Base-by-base conservation (phyloP, 2,329 filamentous ascomycete species). In the Xylaria sp. region DNA sequence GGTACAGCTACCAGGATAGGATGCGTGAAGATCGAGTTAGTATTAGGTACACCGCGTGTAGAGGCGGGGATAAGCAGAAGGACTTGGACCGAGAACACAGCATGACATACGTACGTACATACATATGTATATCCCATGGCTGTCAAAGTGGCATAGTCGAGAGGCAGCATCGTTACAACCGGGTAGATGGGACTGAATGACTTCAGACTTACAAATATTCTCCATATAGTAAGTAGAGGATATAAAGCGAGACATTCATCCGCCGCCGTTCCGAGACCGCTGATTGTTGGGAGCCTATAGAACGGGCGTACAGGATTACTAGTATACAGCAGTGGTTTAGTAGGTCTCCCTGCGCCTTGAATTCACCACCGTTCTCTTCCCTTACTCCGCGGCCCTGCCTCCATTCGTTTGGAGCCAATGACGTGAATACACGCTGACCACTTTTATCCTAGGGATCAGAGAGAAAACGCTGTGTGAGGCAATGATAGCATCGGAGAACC, bases 141-240 rank as follows among this genome's bases (percentile, higher is more conserved):
- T 36, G 61, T 57, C 61, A 57, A 57, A 12, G 17, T n/a, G 7
- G 19, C 39, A 56, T 30, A 27, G 34, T 30, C 51, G 60, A 42
- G 42, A n/a, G 45, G 42, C 6, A 42, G 61, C 61, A 56, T 56
- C 51, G 9, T 21, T 8, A 27, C 14, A 6, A 36, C 9, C 21
- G 34, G 19, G 39, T 30, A 27, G 32, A 50, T 50, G 19, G 21
- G 4, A n/a, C 27, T 32, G 39, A 61, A 36, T 36, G 34, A 11
- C 34, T 36, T 36, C 34, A 11, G 34, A 36, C 34, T 36, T 36
- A 36, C 7, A 36, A 36, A 36, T 36, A 36, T 36, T 7, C 34
- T 36, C 3, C 6, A 11, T 11, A 36, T 36, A 36, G 11, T 34
- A 34, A 34, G 32, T 7, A 36, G 34, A 36, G 11, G 7, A 8